Conservation (phyloP, 805 yeast species). For the Zygosaccharomyces kombuchaensis region DNA sequence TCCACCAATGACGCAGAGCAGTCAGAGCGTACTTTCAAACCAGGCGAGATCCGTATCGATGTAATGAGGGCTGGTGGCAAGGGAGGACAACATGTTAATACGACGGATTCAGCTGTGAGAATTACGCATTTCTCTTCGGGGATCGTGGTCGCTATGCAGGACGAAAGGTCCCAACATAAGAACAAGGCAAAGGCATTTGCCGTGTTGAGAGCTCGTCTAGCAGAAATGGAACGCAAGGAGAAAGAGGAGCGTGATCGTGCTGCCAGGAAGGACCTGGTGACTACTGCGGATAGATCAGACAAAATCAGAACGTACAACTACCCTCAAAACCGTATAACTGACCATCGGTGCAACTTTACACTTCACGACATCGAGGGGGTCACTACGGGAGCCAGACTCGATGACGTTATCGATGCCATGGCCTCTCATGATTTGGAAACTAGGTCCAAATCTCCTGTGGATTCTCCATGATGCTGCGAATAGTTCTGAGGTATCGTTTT, state of each 20-base stretch:
- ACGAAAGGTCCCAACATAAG: constrained; percentile 89
- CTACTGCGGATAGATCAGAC: constrained; percentile 85
- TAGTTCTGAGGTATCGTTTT: background rate
- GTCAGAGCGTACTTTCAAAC: constrained; percentile 67
- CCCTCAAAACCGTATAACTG: constrained; percentile 90
- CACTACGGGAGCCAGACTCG: constrained; percentile 55
- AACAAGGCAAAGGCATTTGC: constrained; percentile 91
- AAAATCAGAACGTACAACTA: constrained; percentile 91
- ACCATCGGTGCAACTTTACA: constrained; percentile 82
- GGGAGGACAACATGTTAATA: constrained; percentile 97
- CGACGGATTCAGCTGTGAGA: constrained; percentile 95
- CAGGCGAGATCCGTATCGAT: constrained; percentile 87
- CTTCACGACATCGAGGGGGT: constrained; percentile 70
- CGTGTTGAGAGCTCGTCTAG: constrained; percentile 75
- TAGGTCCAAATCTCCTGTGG: constrained; percentile 39
- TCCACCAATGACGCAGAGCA: constrained; percentile 44
- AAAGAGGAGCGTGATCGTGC: constrained; percentile 60
- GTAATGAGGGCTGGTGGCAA: constrained; percentile 97
- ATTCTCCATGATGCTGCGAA: background rate
- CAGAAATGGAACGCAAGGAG: constrained; percentile 68
- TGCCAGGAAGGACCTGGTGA: constrained; percentile 75
- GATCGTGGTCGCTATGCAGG: constrained; percentile 83
- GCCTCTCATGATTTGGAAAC: constrained; percentile 44
- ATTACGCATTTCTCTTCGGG: constrained; percentile 91
- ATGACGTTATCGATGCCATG: constrained; percentile 52